phyloP scores from a whole-genome alignment of 1,139 yeast species.

The Geotrichum reessii region DNA sequence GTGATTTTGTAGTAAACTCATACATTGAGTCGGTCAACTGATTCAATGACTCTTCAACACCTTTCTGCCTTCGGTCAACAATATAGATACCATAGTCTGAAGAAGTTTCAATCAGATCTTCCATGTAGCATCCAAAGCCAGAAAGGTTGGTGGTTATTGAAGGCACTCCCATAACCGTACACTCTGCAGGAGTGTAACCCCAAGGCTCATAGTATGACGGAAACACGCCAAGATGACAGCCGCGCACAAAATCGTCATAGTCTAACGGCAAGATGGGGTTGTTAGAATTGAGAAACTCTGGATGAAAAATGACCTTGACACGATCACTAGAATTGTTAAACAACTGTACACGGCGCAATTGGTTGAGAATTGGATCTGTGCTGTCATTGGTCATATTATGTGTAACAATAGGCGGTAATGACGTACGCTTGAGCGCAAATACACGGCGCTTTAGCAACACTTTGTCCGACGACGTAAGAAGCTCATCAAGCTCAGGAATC shows the following conservation, averaged over 20 bases:
- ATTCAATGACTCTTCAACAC: constrained; percentile 88
- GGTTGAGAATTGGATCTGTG: constrained; percentile 84
- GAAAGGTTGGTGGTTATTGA: constrained; percentile 95
- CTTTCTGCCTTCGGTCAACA: constrained; percentile 89
- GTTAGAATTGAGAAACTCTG: constrained; percentile 90
- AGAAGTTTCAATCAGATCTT: constrained; percentile 89
- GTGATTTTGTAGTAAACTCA: constrained; percentile 78
- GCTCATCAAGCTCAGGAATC: constrained; percentile 65
- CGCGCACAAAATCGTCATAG: constrained; percentile 95
- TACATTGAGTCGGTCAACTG: constrained; percentile 87
- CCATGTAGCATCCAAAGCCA: constrained; percentile 98
- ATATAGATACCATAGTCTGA: constrained; percentile 95
- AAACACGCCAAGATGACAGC: constrained; percentile 96
- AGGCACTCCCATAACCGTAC: constrained; percentile 99
- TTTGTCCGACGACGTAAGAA: constrained; percentile 81
- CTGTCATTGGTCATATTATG: constrained; percentile 94
- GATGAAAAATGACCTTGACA: constrained; percentile 94
- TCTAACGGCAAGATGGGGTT: constrained; percentile 93
- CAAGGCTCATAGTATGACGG: constrained; percentile 98
- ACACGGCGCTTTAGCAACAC: constrained; percentile 88
- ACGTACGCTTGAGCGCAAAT: constrained; percentile 81
- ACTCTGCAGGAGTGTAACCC: constrained; percentile 99
- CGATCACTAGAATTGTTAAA: constrained; percentile 87
- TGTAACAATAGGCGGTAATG: constrained; percentile 91
- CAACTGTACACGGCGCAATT: constrained; percentile 83